phyloP scores from a whole-genome alignment of 2,329 filamentous ascomycete species.

The Colletotrichum lupini region DNA sequence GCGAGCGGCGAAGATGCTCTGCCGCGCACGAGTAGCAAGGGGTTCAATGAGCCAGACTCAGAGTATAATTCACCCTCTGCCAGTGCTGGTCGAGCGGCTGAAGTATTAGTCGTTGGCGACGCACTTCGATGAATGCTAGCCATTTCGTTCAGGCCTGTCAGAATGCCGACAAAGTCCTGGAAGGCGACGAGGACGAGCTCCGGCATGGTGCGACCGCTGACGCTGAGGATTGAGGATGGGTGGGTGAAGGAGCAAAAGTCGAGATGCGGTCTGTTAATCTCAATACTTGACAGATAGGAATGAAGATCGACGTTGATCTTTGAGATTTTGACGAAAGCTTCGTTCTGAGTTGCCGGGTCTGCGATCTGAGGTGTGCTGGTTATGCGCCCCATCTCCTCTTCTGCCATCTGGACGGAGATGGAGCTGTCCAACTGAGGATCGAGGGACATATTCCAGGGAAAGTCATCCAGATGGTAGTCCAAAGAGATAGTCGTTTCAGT shows the following conservation, averaged over 20 bases:
- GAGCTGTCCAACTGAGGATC: neutral
- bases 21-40: neutral
- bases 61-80: neutral
- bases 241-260: conserved; percentile 3
- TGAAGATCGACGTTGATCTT: conserved; percentile 39
- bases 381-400: neutral
- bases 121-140: neutral
- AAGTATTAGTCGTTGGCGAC: neutral
- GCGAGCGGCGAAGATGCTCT: neutral
- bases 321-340: conserved; percentile 32
- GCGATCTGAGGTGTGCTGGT: neutral
- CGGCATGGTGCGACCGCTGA: neutral
- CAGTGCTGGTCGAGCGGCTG: neutral
- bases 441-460: neutral
- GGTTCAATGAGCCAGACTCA: neutral
- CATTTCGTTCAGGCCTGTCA: neutral
- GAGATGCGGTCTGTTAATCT: neutral
- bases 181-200: neutral
- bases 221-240: neutral
- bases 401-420: neutral
- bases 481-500: no score
- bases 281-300: neutral
- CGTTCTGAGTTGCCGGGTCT: neutral
- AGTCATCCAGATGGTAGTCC: neutral
- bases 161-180: neutral